Evolutionary conservation across 768 basidiomycete species (phyloP).

Genomic region (Suillus paluster): DNA sequence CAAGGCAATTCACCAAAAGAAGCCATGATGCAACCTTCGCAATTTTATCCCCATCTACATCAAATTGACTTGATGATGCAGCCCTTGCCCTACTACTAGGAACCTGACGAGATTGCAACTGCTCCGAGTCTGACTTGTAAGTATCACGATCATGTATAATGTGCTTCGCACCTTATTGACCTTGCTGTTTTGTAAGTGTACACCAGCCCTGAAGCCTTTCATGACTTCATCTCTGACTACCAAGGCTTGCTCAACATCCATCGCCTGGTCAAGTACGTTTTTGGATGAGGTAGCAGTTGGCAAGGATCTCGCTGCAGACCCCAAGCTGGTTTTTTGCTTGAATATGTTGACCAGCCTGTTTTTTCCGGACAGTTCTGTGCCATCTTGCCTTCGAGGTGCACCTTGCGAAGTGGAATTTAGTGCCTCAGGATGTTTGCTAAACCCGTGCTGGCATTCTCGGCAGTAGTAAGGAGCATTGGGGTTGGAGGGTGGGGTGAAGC

Average conservation of each 20-base stretch:
- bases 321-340: background rate
- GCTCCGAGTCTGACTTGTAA: background rate
- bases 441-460: conserved; percentile 8
- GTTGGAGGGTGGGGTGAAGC: conserved; percentile 1
- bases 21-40: background rate
- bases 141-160: background rate
- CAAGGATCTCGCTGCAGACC: background rate
- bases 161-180: background rate
- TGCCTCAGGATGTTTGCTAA: conserved; percentile 2
- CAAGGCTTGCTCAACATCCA: background rate
- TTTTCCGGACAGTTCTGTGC: background rate
- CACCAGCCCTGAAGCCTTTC: background rate
- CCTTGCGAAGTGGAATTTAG: background rate
- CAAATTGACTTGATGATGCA: background rate
- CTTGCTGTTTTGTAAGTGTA: background rate
- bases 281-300: background rate
- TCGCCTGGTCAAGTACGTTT: background rate
- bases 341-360: background rate
- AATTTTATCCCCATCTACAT: background rate
- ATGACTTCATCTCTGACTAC: background rate
- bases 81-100: background rate
- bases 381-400: background rate
- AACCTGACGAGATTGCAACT: background rate
- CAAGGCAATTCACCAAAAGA: background rate
- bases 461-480: background rate